Evolutionary conservation across 345 rosid genomes (phyloP), one percentile per base, ranked within the genome.

Genomic region (Pistacia integerrima): DNA sequence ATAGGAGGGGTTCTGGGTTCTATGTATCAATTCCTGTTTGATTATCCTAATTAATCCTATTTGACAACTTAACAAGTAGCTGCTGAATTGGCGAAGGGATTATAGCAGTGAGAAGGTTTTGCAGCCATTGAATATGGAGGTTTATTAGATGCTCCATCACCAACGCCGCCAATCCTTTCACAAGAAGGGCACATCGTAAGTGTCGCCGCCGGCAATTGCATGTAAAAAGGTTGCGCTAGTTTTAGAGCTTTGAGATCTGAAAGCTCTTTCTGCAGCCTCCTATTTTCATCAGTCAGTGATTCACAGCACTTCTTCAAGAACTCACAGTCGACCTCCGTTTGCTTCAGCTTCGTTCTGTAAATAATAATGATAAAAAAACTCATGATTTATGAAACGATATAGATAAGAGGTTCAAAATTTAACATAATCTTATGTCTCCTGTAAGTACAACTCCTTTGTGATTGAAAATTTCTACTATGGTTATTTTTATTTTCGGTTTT

Each of bases 281-380:
- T 86, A 82, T 96, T 96, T 80, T 96, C 99, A 70, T 91, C 95
- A 35, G 94, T 96, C 77, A 96, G 79, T 48, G 93, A 90, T 87
- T 92, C 97, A 4, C 97, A 96, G 76, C 93, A 90, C 79, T 92
- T 96, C 89, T 92, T 94, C 81, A 96, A 82, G 80, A 87, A 74
- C 88, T 92, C 99, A 62, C 93, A 92, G 82, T 96, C 99, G n/a
- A 92, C 94, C 75, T 96, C 98, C 5, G 99, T 96, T 86, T 96
- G 99, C 85, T 96, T 96, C 65, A 96, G 91, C 82, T 96, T 96
- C 79, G 99, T 96, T 87, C 99, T 93, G 84, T 54, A 35, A 62
- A 76, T 20, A n/a, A 18, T 54, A 52, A 36, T 17, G 64, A 16
- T 30, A 70, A 41, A 12, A 25, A 25, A 30, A 38, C 12, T 41